A percentile compares a stretch with the other conserved stretches of the same genome.
phyloP scores from a whole-genome alignment of 352 stramenopile genomes.

The Elongisporangium anandrum region DNA sequence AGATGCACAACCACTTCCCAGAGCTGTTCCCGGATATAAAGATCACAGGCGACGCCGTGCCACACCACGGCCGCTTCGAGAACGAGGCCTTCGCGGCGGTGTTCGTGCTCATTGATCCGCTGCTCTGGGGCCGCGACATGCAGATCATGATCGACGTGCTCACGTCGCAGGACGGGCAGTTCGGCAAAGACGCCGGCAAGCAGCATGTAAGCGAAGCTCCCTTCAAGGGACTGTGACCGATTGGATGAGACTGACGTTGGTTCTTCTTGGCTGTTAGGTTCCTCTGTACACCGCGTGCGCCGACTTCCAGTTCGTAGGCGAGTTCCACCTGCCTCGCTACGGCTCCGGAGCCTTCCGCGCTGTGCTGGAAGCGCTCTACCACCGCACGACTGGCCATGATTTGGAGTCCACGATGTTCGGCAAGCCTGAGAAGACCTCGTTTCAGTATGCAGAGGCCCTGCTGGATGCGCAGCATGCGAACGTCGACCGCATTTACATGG shows the following conservation, averaged over 20 bases:
- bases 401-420: conserved; percentile 43
- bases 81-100: conserved; percentile 24
- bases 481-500: conserved; percentile 52
- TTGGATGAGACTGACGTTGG: not conserved
- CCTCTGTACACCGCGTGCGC: conserved; percentile 56
- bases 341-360: conserved; percentile 47
- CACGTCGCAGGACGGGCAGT: conserved; percentile 21
- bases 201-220: conserved; percentile 23
- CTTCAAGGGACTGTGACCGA: not conserved
- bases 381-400: conserved; percentile 44
- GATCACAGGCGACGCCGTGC: conserved; percentile 10
- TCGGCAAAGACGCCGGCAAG: conserved; percentile 15
- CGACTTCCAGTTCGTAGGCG: conserved; percentile 60
- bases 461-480: conserved; percentile 34
- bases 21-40: conserved; percentile 54
- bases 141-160: conserved; percentile 45
- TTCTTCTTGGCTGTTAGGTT: conserved; percentile 9
- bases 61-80: conserved; percentile 20
- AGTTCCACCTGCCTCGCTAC: conserved; percentile 52
- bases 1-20: conserved; percentile 52
- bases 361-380: conserved; percentile 35
- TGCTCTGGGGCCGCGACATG: conserved; percentile 40
- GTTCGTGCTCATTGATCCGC: conserved; percentile 40
- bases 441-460: conserved; percentile 37
- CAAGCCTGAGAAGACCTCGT: conserved; percentile 50